Evolutionary conservation across 805 yeast genomes (phyloP).

Genomic region (Naumovozyma baii): DNA sequence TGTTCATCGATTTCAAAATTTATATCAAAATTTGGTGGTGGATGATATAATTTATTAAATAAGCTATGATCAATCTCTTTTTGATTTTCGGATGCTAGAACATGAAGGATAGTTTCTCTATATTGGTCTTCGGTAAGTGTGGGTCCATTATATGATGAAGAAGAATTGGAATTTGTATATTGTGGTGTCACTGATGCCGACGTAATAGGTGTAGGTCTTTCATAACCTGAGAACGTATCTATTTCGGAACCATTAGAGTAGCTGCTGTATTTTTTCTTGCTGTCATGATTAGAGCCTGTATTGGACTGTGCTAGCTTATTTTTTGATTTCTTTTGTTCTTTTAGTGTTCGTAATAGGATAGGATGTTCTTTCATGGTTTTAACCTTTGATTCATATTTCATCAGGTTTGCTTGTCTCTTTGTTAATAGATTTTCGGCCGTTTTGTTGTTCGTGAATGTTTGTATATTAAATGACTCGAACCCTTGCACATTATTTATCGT

Average conservation of each 20-base stretch:
- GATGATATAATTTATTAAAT: slow-evolving; percentile 35
- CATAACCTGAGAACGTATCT: slow-evolving; percentile 19
- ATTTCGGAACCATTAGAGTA: slow-evolving; percentile 13
- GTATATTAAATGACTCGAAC: background rate
- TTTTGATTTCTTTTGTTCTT: background rate
- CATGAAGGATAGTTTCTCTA: slow-evolving; percentile 24
- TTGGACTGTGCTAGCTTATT: background rate
- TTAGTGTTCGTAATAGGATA: background rate
- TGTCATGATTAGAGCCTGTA: background rate
- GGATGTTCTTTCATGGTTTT: background rate
- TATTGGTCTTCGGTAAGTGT: slow-evolving; percentile 16
- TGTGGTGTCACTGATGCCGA: slow-evolving; percentile 11
- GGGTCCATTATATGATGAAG: background rate
- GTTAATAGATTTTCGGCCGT: background rate
- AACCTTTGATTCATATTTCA: background rate
- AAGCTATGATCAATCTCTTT: slow-evolving; percentile 24
- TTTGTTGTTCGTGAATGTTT: background rate
- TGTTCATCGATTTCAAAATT: slow-evolving; percentile 67
- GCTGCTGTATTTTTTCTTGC: slow-evolving; percentile 6
- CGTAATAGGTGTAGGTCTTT: slow-evolving; percentile 19
- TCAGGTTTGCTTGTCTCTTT: background rate
- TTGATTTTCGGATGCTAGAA: slow-evolving; percentile 26
- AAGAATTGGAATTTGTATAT: background rate
- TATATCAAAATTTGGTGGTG: slow-evolving; percentile 56
- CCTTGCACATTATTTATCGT: background rate